Base-by-base conservation (phyloP, 1,284 basidiomycete genomes). In the Malassezia equina region DNA sequence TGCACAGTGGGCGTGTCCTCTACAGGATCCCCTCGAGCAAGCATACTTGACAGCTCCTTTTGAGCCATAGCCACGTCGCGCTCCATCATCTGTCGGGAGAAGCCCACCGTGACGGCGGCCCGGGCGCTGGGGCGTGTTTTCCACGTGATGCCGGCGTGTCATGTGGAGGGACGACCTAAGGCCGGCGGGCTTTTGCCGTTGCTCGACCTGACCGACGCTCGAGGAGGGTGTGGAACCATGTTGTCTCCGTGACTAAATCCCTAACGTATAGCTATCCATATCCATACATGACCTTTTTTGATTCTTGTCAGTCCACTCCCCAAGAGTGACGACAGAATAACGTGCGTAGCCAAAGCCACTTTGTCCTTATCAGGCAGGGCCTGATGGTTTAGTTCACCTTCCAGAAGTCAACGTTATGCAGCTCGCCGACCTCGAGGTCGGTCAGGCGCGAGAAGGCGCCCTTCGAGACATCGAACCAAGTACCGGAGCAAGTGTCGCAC, bases 391-490 rank as follows among this genome's bases (percentile, higher is more conserved):
- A 19, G 39, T 56, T 61, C 31, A 61, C 23, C 29, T 53, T 58
- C 50, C 61, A 64, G 55, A 60, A 61, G 32, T 63, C 50, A 23
- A 68, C 56, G 2, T 63, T 36, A 43, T 69, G 36, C 23, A 71
- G 63, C 23, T 36, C 25, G 62, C 70, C 29, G 45, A 41, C 21
- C 17, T 28, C 50, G n/a, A 73, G 61, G 1, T 50, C 33, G 4
- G 61, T 67, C 15, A 73, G 64, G 44, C 54, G 53, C 31, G 58
- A 53, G 61, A 73, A 73, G 15, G 65, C 67, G 7, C 55, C 54
- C 46, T 62, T 63, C 4, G 58, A 57, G 2, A 61, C 50, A 44
- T 73, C 70, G 44, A 71, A 63, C 55, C 55, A 57, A 27, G 64
- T 55, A 1, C 57, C 60, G 44, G 42, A 62, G 50, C 69, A 71